Conservation (phyloP, 1,139 yeast species). For the Pichiaceae sp. region DNA sequence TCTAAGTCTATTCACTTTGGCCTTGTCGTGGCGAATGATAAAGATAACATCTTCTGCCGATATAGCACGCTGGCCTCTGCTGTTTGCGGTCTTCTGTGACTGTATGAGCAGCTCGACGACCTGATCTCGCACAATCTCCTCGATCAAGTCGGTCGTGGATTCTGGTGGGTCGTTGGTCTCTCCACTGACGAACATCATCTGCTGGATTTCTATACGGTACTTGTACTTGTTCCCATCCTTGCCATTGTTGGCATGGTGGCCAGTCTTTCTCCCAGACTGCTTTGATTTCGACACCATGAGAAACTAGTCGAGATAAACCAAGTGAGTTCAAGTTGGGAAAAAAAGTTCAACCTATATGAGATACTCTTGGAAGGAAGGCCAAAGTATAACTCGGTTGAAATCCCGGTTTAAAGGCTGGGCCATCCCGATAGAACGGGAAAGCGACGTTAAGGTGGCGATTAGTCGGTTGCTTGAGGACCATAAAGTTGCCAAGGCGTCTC, state of each 20-base stretch:
- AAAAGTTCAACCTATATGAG: neutral
- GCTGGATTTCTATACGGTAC: slow-evolving; percentile 81
- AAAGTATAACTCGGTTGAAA: slow-evolving; percentile 34
- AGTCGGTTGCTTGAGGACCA: slow-evolving; percentile 31
- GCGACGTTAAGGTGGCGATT: slow-evolving; percentile 34
- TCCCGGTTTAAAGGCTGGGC: slow-evolving; percentile 59
- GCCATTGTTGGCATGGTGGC: neutral
- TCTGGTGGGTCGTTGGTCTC: slow-evolving; percentile 92
- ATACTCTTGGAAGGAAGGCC: slow-evolving; percentile 27
- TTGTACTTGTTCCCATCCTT: slow-evolving; percentile 45
- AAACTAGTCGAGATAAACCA: neutral
- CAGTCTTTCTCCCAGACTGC: neutral
- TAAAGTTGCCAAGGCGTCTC: slow-evolving; percentile 44
- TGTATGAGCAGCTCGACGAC: slow-evolving; percentile 81
- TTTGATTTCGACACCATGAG: neutral
- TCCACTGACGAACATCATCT: slow-evolving; percentile 98
- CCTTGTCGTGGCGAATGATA: slow-evolving; percentile 85
- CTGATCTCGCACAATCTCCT: slow-evolving; percentile 91
- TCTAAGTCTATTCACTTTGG: slow-evolving; percentile 83
- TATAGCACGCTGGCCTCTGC: slow-evolving; percentile 77
- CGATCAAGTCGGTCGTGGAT: slow-evolving; percentile 84
- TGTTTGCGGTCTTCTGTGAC: slow-evolving; percentile 68
- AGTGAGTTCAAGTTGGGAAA: neutral
- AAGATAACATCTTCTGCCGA: slow-evolving; percentile 92
- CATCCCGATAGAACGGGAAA: slow-evolving; percentile 27